Conservation (phyloP, 257 asterid genomes). For the Solanum tarijense region DNA sequence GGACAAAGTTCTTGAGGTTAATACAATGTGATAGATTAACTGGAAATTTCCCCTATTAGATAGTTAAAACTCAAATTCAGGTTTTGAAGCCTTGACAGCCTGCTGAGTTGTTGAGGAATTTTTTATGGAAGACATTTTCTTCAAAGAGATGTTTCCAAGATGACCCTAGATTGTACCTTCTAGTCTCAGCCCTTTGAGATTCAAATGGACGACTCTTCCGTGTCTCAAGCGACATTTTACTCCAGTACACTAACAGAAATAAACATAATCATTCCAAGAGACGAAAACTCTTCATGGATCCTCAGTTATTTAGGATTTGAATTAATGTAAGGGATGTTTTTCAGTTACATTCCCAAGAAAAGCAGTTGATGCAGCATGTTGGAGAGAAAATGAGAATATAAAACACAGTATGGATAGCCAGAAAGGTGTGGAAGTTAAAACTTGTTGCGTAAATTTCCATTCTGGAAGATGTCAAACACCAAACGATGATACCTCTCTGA, state of each 20-base stretch:
- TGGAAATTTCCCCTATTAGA: constrained; percentile 24
- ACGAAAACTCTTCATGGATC: no score
- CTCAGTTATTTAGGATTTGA: no score
- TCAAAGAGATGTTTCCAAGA: no score
- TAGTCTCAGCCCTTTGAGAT: background rate
- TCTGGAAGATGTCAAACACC: no score
- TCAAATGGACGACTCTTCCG: constrained; percentile 17
- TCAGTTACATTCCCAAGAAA: no score
- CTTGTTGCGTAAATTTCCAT: no score
- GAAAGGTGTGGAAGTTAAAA: no score
- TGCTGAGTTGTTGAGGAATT: constrained; percentile 9
- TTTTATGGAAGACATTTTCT: constrained; percentile 22
- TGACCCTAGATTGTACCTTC: constrained; percentile 24
- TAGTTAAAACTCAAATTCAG: constrained; percentile 27
- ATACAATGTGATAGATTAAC: constrained; percentile 13
- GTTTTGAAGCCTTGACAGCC: constrained; percentile 3
- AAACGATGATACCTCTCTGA: background rate
- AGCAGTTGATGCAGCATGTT: background rate
- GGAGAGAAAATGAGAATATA: no score
- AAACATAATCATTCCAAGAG: background rate
- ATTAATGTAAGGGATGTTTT: no score
- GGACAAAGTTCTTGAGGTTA: constrained; percentile 10
- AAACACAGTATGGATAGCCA: no score
- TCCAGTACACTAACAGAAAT: constrained; percentile 39
- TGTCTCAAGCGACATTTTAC: background rate